Evolutionary conservation across 306 rosid genomes (phyloP).

Genomic region (Acacia confusa): DNA sequence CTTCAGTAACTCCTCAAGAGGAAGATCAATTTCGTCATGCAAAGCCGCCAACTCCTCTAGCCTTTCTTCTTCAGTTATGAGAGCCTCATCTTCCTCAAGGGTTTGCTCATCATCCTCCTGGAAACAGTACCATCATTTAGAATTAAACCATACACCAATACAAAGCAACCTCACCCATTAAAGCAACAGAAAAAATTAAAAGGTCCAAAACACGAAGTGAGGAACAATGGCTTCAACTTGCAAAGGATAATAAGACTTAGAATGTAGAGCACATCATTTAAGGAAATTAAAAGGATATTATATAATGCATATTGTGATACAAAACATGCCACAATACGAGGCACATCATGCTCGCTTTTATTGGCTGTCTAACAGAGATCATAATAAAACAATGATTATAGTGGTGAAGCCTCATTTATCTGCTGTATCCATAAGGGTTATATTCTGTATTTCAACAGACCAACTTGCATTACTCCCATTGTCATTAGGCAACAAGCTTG

Average conservation of each 20-base stretch:
- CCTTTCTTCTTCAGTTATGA: conserved; percentile 78
- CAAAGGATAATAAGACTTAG: conserved; percentile 2
- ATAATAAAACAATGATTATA: not conserved
- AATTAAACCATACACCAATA: conserved; percentile 26
- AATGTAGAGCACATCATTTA: not conserved
- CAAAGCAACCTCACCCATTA: conserved; percentile 15
- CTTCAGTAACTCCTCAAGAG: conserved; percentile 86
- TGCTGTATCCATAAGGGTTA: conserved; percentile 3
- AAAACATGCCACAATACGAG: not conserved
- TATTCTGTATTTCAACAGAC: conserved; percentile 1
- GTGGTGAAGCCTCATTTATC: conserved; percentile 12
- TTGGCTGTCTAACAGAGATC: conserved; percentile 9
- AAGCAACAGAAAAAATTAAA: conserved; percentile 35
- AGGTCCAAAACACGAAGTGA: conserved; percentile 27
- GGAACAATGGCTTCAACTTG: conserved; percentile 16
- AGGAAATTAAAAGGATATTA: conserved; percentile 14
- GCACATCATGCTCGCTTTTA: not conserved
- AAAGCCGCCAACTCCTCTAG: conserved; percentile 85
- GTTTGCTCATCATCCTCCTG: conserved; percentile 95
- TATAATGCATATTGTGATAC: not conserved
- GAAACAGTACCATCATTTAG: conserved; percentile 47
- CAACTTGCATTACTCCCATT: not conserved
- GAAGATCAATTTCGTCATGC: conserved; percentile 84
- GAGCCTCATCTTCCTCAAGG: conserved; percentile 89
- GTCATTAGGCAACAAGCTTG: conserved; percentile 10